phyloP scores from a whole-genome alignment of 2,329 filamentous ascomycete genomes.

The Diaporthe ampelina region DNA sequence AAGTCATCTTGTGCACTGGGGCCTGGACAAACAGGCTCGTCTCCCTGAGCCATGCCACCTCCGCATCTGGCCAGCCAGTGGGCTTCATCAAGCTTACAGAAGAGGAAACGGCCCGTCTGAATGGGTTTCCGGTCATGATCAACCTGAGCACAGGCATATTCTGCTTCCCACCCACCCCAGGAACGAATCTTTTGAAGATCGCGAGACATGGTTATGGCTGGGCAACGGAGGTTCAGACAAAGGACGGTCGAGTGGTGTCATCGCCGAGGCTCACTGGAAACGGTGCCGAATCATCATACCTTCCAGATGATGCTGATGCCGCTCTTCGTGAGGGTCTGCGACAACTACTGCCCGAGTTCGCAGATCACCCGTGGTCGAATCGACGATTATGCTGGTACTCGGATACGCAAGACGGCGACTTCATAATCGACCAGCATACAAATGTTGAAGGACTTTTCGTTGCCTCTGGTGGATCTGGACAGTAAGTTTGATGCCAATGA shows the following conservation, averaged over 20 bases:
- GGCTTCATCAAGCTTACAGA: neutral
- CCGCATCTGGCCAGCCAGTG: constrained; percentile 5
- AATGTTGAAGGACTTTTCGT: neutral
- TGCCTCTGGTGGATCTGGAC: constrained; percentile 9
- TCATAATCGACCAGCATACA: constrained; percentile 11
- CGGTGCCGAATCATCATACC: neutral
- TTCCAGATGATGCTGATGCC: constrained; percentile 1
- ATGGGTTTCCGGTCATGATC: neutral
- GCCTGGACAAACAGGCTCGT: neutral
- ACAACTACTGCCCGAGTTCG: constrained; percentile 9
- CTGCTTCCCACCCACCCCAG: neutral
- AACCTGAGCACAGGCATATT: neutral
- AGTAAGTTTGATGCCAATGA: neutral
- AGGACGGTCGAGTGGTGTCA: constrained; percentile 48
- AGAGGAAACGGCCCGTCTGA: neutral
- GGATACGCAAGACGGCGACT: neutral
- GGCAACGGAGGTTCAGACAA: constrained; percentile 52
- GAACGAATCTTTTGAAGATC: neutral
- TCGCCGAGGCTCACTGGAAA: neutral
- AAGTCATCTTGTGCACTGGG: neutral
- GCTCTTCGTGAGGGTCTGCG: neutral
- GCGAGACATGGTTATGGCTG: neutral
- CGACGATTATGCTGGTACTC: constrained; percentile 11
- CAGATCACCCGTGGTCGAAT: neutral
- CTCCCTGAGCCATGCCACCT: neutral